Percentiles rank a stretch among this genome's conserved stretches.
Conservation (phyloP, 2,329 filamentous ascomycete genomes). For the Penicillium italicum region DNA sequence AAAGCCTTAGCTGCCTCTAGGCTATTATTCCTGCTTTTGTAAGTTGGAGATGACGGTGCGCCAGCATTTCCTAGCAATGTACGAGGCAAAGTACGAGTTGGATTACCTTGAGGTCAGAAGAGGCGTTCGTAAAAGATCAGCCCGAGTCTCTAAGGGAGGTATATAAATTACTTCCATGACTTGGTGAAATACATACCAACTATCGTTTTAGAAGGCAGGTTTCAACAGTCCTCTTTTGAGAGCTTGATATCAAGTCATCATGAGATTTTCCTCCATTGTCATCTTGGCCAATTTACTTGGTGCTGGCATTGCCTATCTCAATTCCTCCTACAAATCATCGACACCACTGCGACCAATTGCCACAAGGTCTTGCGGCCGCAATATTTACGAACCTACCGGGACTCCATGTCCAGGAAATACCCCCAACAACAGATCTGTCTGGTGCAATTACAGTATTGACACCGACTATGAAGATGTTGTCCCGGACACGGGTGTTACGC, state of each 20-base stretch:
- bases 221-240: background rate
- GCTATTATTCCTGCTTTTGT: background rate
- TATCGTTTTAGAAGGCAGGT: too few relatives aligned
- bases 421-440: constrained; percentile 25
- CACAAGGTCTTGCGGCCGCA: background rate
- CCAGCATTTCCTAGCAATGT: background rate
- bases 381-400: background rate
- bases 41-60: background rate
- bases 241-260: background rate
- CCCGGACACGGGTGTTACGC: constrained; percentile 15
- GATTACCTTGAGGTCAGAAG: too few relatives aligned
- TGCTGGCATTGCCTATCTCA: background rate
- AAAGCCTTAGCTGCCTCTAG: background rate
- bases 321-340: background rate
- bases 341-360: background rate
- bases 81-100: background rate
- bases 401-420: constrained; percentile 19
- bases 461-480: constrained; percentile 35
- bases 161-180: background rate
- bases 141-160: background rate
- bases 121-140: background rate
- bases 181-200: background rate
- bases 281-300: background rate
- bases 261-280: background rate
- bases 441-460: constrained; percentile 31